A percentile compares a stretch with the other conserved stretches of the same genome.
Conservation (phyloP, 2,329 filamentous ascomycete species). For the Ceratocystis papillata region DNA sequence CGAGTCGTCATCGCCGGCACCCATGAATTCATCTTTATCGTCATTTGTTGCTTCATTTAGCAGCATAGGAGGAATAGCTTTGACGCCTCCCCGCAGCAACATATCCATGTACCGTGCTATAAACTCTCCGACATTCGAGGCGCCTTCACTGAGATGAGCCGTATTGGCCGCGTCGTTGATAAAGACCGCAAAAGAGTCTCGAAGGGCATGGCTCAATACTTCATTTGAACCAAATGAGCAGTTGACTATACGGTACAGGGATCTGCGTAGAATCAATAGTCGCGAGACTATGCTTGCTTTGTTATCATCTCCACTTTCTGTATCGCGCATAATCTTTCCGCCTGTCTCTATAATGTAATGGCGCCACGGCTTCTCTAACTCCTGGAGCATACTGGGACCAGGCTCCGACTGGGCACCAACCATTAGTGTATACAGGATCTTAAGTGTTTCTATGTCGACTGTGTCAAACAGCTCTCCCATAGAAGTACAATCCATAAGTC, state of each 20-base stretch:
- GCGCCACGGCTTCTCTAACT: slow-evolving; percentile 62
- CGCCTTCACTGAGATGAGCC: slow-evolving; percentile 65
- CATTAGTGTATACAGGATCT: slow-evolving; percentile 67
- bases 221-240: slow-evolving; percentile 68
- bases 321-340: slow-evolving; percentile 66
- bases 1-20: slow-evolving; percentile 71
- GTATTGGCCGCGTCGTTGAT: slow-evolving; percentile 79
- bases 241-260: slow-evolving; percentile 64
- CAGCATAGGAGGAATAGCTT: slow-evolving; percentile 62
- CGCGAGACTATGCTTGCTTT: slow-evolving; percentile 78
- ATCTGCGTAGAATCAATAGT: slow-evolving; percentile 67
- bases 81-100: slow-evolving; percentile 76
- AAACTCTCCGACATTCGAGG: slow-evolving; percentile 95
- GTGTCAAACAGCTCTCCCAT: slow-evolving; percentile 63
- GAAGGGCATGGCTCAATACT: slow-evolving; percentile 63
- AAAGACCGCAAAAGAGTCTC: slow-evolving; percentile 77
- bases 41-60: slow-evolving; percentile 42
- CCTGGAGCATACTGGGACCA: slow-evolving; percentile 57
- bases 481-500: slow-evolving; percentile 54
- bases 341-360: slow-evolving; percentile 70
- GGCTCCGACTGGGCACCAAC: slow-evolving; percentile 30
- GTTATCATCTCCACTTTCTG: slow-evolving; percentile 64
- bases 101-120: slow-evolving; percentile 94
- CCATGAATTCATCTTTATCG: slow-evolving; percentile 43
- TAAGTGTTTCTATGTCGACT: slow-evolving; percentile 58